phyloP scores from a whole-genome alignment of 2,329 filamentous ascomycete species.

The Raffaelea ambrosiae region DNA sequence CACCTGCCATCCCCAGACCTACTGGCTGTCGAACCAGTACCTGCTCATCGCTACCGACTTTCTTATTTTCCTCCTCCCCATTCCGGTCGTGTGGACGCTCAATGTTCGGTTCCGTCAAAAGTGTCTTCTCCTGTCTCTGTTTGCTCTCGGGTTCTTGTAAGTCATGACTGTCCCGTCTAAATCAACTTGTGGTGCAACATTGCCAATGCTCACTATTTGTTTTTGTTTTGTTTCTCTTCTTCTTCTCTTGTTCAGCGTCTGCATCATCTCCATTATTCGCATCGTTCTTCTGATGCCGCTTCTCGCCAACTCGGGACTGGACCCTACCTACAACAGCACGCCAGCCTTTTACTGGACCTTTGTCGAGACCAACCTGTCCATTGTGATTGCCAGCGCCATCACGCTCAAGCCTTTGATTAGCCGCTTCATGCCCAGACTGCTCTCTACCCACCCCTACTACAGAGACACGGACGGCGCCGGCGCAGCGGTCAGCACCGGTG shows the following conservation, averaged over 20 bases:
- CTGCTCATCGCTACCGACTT: slow-evolving; percentile 59
- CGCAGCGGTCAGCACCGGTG: too few relatives aligned
- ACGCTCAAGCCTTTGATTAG: slow-evolving; percentile 24
- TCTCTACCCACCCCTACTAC: not conserved
- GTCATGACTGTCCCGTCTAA: slow-evolving; percentile 5
- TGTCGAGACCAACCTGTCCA: slow-evolving; percentile 26
- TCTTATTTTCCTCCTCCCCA: slow-evolving; percentile 10
- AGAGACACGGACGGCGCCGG: not conserved
- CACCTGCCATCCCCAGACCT: slow-evolving; percentile 7
- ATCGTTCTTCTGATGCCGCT: slow-evolving; percentile 18
- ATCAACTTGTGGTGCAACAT: too few relatives aligned
- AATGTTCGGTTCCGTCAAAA: slow-evolving; percentile 8
- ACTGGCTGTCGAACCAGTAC: slow-evolving; percentile 11
- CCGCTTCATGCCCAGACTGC: slow-evolving; percentile 2
- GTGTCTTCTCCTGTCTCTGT: slow-evolving; percentile 17
- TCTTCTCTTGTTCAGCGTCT: slow-evolving; percentile 20
- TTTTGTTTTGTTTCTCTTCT: too few relatives aligned
- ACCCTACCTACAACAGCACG: slow-evolving; percentile 20
- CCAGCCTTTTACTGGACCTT: slow-evolving; percentile 25
- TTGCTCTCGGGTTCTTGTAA: slow-evolving; percentile 33
- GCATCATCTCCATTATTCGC: slow-evolving; percentile 24
- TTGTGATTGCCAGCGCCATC: slow-evolving; percentile 26
- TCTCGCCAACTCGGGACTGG: slow-evolving; percentile 11
- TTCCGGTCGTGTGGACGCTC: slow-evolving; percentile 11
- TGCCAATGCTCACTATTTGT: too few relatives aligned